These are phyloP conservation scores for Cupressus sempervirens DNA, from an alignment of 75 land plant species.

Conservation along the genomic window DNA sequence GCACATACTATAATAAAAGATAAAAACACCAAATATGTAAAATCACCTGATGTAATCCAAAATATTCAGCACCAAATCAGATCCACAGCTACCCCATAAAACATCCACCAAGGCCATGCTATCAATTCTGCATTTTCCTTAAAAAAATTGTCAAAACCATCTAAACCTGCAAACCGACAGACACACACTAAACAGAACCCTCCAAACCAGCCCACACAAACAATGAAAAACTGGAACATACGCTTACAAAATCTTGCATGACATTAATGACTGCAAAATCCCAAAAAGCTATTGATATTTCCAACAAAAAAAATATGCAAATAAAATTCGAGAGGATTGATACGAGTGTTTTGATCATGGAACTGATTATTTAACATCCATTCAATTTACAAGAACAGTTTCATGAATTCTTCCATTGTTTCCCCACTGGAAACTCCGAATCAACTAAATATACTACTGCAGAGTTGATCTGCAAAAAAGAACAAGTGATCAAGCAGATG, in stretches of 20 bases:
- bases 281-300: not conserved
- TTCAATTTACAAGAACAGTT: not conserved
- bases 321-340: not conserved
- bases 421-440: not conserved
- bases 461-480: not conserved
- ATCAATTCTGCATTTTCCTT: not conserved
- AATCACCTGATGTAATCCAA: too few relatives aligned
- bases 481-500: not conserved
- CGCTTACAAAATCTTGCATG: not conserved
- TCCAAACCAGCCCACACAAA: not conserved
- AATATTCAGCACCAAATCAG: not conserved
- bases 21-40: too few relatives aligned
- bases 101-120: not conserved
- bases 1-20: too few relatives aligned
- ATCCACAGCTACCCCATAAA: not conserved
- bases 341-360: not conserved
- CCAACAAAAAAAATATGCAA: not conserved
- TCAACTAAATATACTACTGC: not conserved
- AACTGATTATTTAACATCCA: not conserved
- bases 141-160: too few relatives aligned
- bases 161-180: not conserved
- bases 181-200: not conserved
- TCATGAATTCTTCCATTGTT: not conserved
- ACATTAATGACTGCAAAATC: not conserved
- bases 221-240: not conserved